Evolutionary conservation across 768 basidiomycete genomes (phyloP).

Genomic region (Symmetrospora coprosmae): DNA sequence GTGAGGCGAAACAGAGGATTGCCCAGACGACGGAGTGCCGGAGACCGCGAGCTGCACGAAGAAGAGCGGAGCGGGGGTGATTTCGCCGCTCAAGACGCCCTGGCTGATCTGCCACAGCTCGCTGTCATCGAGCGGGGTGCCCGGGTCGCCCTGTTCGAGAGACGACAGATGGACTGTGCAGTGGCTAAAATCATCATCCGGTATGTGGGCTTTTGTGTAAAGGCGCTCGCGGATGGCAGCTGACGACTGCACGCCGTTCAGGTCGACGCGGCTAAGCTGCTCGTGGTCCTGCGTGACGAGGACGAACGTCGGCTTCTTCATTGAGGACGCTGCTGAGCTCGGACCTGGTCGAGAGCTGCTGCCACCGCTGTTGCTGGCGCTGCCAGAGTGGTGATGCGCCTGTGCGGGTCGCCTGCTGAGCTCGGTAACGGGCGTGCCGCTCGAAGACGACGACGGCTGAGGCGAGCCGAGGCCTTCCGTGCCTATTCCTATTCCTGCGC

Average conservation of each 20-base stretch:
- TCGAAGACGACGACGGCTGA: too few species aligned
- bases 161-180: slow-evolving; percentile 77
- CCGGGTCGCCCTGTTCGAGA: slow-evolving; percentile 61
- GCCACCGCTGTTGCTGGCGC: not conserved
- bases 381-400: not conserved
- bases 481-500: too few species aligned
- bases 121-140: slow-evolving; percentile 58
- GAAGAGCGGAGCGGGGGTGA: slow-evolving; percentile 5
- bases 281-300: slow-evolving; percentile 28
- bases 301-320: slow-evolving; percentile 6
- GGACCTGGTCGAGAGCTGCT: not conserved
- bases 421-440: too few species aligned
- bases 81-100: slow-evolving; percentile 5
- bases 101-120: slow-evolving; percentile 55
- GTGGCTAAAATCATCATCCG: slow-evolving; percentile 63
- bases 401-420: not conserved
- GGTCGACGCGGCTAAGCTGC: slow-evolving; percentile 24
- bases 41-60: not conserved
- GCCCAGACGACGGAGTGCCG: not conserved
- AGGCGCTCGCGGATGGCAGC: slow-evolving; percentile 28
- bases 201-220: slow-evolving; percentile 47
- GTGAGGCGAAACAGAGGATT: too few species aligned
- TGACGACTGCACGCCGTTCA: slow-evolving; percentile 7
- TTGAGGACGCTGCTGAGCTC: not conserved
- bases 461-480: too few species aligned